A percentile compares a stretch with the other conserved stretches of the same genome.
phyloP scores from a whole-genome alignment of 768 basidiomycete species.

The Melanogaster broomeanus region DNA sequence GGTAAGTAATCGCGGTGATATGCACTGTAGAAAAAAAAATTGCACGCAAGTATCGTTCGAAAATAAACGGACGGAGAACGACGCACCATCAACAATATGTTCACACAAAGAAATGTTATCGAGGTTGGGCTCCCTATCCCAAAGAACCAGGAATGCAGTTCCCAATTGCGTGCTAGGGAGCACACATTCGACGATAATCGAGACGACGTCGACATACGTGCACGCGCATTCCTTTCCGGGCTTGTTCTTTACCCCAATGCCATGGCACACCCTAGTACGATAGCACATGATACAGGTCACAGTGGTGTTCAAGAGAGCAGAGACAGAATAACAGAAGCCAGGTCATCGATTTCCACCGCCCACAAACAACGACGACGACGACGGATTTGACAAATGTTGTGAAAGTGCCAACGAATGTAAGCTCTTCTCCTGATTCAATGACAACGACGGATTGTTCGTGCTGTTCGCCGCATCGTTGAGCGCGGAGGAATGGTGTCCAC shows the following conservation, averaged over 20 bases:
- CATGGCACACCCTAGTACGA: constrained; percentile 16
- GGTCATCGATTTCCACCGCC: background rate
- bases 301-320: constrained; percentile 20
- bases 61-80: too few relatives aligned
- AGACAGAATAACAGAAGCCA: constrained; percentile 15
- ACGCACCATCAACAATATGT: constrained; percentile 26
- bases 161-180: constrained; percentile 27
- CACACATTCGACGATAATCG: constrained; percentile 24
- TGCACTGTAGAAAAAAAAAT: constrained; percentile 9
- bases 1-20: constrained; percentile 29
- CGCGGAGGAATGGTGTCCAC: constrained; percentile 69
- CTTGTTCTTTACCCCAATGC: constrained; percentile 4
- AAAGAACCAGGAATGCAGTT: constrained; percentile 24
- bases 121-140: constrained; percentile 14
- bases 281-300: constrained; percentile 22
- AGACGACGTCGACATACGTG: constrained; percentile 17
- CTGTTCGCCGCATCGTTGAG: constrained; percentile 71
- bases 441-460: constrained; percentile 61
- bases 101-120: constrained; percentile 17
- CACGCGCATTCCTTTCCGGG: constrained; percentile 24
- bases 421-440: constrained; percentile 46
- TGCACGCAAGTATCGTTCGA: background rate
- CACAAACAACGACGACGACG: constrained; percentile 15
- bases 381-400: constrained; percentile 4
- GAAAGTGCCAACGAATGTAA: constrained; percentile 17